Conservation (phyloP, 1,284 basidiomycete genomes). For the Puccinia coronata region DNA sequence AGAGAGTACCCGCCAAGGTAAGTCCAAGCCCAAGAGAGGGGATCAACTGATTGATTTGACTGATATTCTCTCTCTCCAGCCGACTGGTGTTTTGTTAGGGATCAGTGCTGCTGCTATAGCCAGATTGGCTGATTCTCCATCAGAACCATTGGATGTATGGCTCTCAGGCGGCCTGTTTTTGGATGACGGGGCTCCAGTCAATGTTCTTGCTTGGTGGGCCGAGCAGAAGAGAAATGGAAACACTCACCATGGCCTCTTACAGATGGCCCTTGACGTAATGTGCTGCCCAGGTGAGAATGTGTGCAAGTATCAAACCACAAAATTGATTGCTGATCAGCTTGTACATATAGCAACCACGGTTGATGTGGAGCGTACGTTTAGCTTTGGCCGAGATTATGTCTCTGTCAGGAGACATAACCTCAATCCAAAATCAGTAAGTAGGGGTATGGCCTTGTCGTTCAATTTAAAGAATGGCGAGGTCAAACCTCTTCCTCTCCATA, state of each 20-base stretch:
- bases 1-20: constrained; percentile 1
- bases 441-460: constrained; percentile 2
- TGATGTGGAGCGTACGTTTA: constrained; percentile 14
- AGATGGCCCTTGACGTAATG: constrained; percentile 10
- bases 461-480: constrained; percentile 2
- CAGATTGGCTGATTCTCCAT: not conserved
- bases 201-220: not conserved
- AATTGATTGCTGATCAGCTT: not conserved
- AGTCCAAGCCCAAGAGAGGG: not conserved
- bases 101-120: not conserved
- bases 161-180: not conserved
- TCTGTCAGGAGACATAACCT: no score
- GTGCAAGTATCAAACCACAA: no score
- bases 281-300: constrained; percentile 15
- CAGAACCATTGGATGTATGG: not conserved
- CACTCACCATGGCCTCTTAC: not conserved
- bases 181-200: not conserved
- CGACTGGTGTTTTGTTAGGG: constrained; percentile 1
- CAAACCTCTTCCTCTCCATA: constrained; percentile 14
- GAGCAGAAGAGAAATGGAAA: constrained; percentile 3
- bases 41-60: not conserved
- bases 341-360: not conserved
- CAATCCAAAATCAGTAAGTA: not conserved
- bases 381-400: no score
- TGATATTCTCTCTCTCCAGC: not conserved